Evolutionary conservation across 2,329 filamentous ascomycete genomes (phyloP).

Genomic region (Clathrospora elynae): DNA sequence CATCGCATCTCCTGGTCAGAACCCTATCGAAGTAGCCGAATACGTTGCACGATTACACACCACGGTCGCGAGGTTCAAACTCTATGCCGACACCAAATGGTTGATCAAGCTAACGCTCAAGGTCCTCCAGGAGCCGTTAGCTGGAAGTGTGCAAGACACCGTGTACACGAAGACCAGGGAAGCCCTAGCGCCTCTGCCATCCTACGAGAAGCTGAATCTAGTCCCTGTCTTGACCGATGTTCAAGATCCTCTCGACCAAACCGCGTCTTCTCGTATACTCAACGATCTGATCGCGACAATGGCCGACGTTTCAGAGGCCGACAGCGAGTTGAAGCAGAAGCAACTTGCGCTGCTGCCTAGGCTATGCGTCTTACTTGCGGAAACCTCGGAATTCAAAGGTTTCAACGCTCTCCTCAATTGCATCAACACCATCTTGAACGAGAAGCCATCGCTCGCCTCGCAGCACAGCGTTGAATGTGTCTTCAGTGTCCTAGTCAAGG

Average conservation of each 20-base stretch:
- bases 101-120: constrained; percentile 31
- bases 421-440: constrained; percentile 52
- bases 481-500: constrained; percentile 44
- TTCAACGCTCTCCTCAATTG: constrained; percentile 58
- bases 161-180: constrained; percentile 21
- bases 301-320: constrained; percentile 30
- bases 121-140: constrained; percentile 23
- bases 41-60: constrained; percentile 29
- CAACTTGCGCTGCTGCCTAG: constrained; percentile 37
- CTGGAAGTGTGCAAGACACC: constrained; percentile 15
- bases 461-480: constrained; percentile 53
- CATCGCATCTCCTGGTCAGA: constrained; percentile 9
- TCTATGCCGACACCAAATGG: constrained; percentile 29
- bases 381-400: constrained; percentile 59
- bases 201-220: constrained; percentile 29
- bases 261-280: constrained; percentile 31
- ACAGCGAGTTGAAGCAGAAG: constrained; percentile 29
- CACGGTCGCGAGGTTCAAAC: constrained; percentile 30
- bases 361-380: constrained; percentile 40
- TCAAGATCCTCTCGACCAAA: constrained; percentile 9
- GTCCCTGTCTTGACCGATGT: constrained; percentile 20
- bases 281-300: constrained; percentile 36
- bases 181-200: constrained; percentile 20
- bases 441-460: constrained; percentile 48
- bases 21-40: constrained; percentile 18